Percentiles rank a stretch among this genome's conserved stretches.
phyloP scores from a whole-genome alignment of 1,284 basidiomycete genomes.

The Lentinula novae-zelandiae region DNA sequence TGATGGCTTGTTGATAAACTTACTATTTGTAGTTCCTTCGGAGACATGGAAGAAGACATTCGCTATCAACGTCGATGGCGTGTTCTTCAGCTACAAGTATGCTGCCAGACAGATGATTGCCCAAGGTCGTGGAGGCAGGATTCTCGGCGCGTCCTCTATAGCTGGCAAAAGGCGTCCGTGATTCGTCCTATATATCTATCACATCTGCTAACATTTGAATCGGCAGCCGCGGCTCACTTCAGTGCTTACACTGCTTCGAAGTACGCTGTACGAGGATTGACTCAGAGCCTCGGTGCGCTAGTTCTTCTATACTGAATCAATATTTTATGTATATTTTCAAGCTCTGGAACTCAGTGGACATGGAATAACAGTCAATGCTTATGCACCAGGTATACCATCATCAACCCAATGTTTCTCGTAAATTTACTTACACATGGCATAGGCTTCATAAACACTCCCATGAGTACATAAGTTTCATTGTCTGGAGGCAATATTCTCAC shows the following conservation, averaged over 20 bases:
- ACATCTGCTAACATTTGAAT: neutral
- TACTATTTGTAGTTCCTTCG: slow-evolving; percentile 10
- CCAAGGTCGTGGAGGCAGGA: slow-evolving; percentile 31
- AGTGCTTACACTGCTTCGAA: slow-evolving; percentile 7
- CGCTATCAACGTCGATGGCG: slow-evolving; percentile 17
- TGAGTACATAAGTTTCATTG: neutral
- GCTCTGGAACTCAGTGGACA: neutral
- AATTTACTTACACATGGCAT: too few species aligned
- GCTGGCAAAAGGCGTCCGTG: slow-evolving; percentile 28
- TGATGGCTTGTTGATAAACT: neutral
- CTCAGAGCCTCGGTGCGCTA: slow-evolving; percentile 6
- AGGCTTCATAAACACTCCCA: neutral
- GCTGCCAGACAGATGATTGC: slow-evolving; percentile 27
- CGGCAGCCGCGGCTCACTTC: neutral
- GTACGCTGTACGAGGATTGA: slow-evolving; percentile 10
- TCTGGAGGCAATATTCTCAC: neutral
- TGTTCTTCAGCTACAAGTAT: slow-evolving; percentile 24
- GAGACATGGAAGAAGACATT: slow-evolving; percentile 15
- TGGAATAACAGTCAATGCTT: slow-evolving; percentile 9
- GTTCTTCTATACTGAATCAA: neutral
- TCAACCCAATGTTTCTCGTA: too few species aligned
- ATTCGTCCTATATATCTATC: neutral
- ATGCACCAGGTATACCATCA: slow-evolving; percentile 3
- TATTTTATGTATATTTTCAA: neutral
- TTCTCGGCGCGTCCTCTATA: slow-evolving; percentile 34